Conservation (phyloP, 108 stramenopile genomes). For the Parmales sp. region DNA sequence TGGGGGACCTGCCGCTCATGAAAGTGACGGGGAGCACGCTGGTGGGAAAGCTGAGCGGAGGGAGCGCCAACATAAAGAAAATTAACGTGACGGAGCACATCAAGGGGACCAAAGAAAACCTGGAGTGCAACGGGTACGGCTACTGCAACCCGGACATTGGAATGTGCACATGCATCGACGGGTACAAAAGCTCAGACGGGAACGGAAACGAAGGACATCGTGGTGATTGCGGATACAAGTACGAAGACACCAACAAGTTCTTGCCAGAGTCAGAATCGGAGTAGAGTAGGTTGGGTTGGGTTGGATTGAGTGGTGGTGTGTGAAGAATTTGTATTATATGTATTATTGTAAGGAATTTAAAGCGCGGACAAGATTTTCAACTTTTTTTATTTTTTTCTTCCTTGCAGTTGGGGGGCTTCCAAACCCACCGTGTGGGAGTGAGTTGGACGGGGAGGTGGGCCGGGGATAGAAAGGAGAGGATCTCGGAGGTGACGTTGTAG, state of each 20-base stretch:
- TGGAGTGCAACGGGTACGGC: constrained; percentile 19
- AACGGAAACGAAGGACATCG: not conserved
- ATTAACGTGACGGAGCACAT: constrained; percentile 5
- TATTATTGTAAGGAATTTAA: not conserved
- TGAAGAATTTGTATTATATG: not conserved
- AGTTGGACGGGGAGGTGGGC: no score
- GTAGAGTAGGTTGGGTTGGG: no score
- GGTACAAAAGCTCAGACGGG: not conserved
- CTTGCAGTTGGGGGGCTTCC: not conserved
- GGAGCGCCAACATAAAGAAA: not conserved
- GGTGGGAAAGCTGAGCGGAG: not conserved
- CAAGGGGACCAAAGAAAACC: constrained; percentile 12
- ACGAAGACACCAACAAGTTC: not conserved
- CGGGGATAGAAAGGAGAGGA: no score
- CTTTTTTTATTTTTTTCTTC: not conserved
- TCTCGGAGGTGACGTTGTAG: no score
- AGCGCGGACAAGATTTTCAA: not conserved
- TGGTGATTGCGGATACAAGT: constrained; percentile 15
- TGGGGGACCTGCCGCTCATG: constrained; percentile 13
- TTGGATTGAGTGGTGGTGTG: no score
- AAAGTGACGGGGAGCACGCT: not conserved
- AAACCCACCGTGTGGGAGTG: no score
- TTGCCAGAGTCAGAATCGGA: not conserved
- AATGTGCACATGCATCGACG: constrained; percentile 8
- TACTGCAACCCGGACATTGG: constrained; percentile 15